These are phyloP conservation scores for Diplotaxis tenuifolia DNA, from an alignment of 345 rosid species.

Conservation along the genomic window DNA sequence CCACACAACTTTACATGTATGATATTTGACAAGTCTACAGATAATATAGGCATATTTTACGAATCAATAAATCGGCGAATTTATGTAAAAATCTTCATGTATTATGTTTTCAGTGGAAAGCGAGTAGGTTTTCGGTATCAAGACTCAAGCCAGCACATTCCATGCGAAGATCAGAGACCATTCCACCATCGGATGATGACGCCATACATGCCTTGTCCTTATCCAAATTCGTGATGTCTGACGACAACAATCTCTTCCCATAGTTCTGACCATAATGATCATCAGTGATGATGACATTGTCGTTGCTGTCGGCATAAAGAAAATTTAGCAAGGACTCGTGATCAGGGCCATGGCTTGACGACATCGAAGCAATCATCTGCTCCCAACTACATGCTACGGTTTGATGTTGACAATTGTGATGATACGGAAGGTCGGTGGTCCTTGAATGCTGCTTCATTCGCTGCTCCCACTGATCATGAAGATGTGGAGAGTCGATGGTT, in stretches of 20 bases:
- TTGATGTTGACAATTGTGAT: slow-evolving; percentile 26
- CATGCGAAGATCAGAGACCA: slow-evolving; percentile 30
- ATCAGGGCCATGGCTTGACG: slow-evolving; percentile 34
- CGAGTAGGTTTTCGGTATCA: slow-evolving; percentile 25
- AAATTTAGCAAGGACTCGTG: slow-evolving; percentile 34
- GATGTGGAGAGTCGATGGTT: slow-evolving; percentile 19
- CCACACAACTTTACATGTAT: slow-evolving; percentile 31
- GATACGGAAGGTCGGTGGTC: slow-evolving; percentile 31
- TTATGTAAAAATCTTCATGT: neutral
- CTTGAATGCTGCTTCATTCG: slow-evolving; percentile 27
- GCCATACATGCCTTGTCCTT: slow-evolving; percentile 32
- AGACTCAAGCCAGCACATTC: slow-evolving; percentile 34
- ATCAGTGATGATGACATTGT: slow-evolving; percentile 21
- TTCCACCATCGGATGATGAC: slow-evolving; percentile 34
- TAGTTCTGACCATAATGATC: slow-evolving; percentile 19
- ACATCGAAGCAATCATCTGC: slow-evolving; percentile 27
- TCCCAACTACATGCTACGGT: slow-evolving; percentile 37
- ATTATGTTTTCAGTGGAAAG: slow-evolving; percentile 23
- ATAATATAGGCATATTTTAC: slow-evolving; percentile 11
- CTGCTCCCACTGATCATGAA: slow-evolving; percentile 32
- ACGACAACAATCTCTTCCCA: slow-evolving; percentile 26
- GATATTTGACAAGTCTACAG: slow-evolving; percentile 16
- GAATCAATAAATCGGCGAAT: slow-evolving; percentile 35
- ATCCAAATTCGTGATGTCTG: slow-evolving; percentile 27
- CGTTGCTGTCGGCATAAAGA: slow-evolving; percentile 25